phyloP scores from a whole-genome alignment of 257 asterid species.

The Prunella vulgaris region DNA sequence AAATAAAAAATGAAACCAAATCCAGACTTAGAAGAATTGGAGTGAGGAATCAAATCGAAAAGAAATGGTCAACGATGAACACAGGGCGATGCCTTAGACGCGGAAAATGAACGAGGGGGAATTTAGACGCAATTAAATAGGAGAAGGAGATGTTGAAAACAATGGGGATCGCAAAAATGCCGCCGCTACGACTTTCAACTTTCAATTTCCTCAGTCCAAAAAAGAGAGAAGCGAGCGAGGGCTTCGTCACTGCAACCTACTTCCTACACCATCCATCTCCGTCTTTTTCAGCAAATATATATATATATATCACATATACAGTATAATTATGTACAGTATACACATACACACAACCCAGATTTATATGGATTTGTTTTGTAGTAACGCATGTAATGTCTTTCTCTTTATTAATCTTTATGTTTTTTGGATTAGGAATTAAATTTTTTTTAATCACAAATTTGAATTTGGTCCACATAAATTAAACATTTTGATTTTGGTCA shows the following conservation, averaged over 20 bases:
- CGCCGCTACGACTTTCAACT: slow-evolving; percentile 26
- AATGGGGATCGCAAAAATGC: slow-evolving; percentile 40
- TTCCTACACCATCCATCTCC: slow-evolving; percentile 5
- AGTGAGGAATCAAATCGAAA: slow-evolving; percentile 6
- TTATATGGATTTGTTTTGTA: background rate
- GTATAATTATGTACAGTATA: background rate
- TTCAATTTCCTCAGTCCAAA: background rate
- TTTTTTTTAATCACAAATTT: no score
- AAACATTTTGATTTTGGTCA: no score
- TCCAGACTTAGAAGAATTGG: slow-evolving; percentile 17
- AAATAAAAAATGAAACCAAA: slow-evolving; percentile 17
- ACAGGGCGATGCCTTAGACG: slow-evolving; percentile 26
- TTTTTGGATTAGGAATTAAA: no score
- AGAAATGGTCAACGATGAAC: slow-evolving; percentile 20
- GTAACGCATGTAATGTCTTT: background rate
- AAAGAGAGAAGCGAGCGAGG: background rate
- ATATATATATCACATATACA: background rate
- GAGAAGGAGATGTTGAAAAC: slow-evolving; percentile 14
- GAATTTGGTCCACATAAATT: no score
- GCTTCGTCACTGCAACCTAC: background rate
- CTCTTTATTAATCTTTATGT: no score
- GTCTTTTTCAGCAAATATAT: background rate
- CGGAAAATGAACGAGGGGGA: slow-evolving; percentile 30
- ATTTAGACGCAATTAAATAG: slow-evolving; percentile 16
- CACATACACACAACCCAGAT: background rate